phyloP scores from a whole-genome alignment of 106 monocot genomes.

The Acorus calamus region DNA sequence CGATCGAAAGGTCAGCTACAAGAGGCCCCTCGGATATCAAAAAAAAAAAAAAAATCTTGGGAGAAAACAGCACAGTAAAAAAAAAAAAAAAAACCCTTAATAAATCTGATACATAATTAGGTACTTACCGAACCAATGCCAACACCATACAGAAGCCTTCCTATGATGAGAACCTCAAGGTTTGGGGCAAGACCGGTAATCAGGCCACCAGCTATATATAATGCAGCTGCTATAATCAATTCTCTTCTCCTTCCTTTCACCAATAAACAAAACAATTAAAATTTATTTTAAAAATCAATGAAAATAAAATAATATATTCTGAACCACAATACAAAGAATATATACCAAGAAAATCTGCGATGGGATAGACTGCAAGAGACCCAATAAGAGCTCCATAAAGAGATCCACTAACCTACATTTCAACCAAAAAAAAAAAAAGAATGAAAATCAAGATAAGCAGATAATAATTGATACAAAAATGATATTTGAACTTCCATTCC shows the following conservation, averaged over 20 bases:
- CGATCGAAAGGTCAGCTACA: too few relatives aligned
- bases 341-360: constrained; percentile 81
- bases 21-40: too few relatives aligned
- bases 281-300: too few relatives aligned
- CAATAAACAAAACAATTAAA: constrained; percentile 7
- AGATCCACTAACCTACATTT: constrained; percentile 79
- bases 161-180: constrained; percentile 68
- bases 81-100: background rate
- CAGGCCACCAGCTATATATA: constrained; percentile 64
- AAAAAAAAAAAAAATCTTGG: too few relatives aligned
- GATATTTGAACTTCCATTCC: too few relatives aligned
- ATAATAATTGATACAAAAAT: too few relatives aligned
- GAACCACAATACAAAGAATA: background rate
- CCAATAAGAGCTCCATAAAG: constrained; percentile 96
- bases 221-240: constrained; percentile 53
- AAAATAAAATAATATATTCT: constrained; percentile 1
- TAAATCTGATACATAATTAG: background rate
- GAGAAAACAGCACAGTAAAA: background rate
- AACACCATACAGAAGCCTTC: constrained; percentile 70
- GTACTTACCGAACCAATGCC: constrained; percentile 89
- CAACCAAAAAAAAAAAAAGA: too few relatives aligned
- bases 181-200: constrained; percentile 64
- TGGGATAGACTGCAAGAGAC: constrained; percentile 60
- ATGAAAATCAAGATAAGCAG: too few relatives aligned
- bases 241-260: constrained; percentile 88